phyloP scores from a whole-genome alignment of 768 basidiomycete species.

The Crassisporium funariophilum region DNA sequence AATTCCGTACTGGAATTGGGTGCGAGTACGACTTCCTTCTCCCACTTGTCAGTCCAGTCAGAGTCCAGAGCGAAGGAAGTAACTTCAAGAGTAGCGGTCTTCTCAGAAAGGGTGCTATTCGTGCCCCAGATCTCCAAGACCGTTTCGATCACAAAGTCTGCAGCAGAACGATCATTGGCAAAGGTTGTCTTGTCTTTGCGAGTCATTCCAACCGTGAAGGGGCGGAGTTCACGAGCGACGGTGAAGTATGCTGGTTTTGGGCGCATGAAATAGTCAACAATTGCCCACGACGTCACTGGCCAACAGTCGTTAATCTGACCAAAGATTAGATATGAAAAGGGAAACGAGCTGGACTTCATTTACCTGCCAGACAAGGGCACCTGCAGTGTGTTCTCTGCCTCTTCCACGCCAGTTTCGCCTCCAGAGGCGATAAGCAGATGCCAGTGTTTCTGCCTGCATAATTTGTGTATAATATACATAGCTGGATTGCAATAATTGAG shows the following conservation, averaged over 20 bases:
- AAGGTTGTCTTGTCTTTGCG: constrained; percentile 71
- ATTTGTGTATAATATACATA: constrained; percentile 95
- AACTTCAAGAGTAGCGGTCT: constrained; percentile 64
- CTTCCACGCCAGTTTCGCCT: constrained; percentile 88
- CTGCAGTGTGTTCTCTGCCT: constrained; percentile 83
- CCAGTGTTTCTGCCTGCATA: constrained; percentile 93
- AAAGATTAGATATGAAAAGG: neutral
- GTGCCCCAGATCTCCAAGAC: constrained; percentile 86
- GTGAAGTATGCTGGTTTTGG: constrained; percentile 92
- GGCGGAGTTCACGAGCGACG: constrained; percentile 81
- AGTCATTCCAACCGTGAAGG: constrained; percentile 82
- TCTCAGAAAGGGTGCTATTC: constrained; percentile 67
- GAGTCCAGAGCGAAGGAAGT: constrained; percentile 65
- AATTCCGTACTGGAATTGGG: constrained; percentile 85
- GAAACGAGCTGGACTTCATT: constrained; percentile 16
- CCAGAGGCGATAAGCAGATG: constrained; percentile 89
- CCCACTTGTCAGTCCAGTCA: constrained; percentile 56
- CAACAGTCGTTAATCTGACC: constrained; percentile 85
- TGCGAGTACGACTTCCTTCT: constrained; percentile 54
- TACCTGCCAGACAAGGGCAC: constrained; percentile 96
- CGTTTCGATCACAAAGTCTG: constrained; percentile 65
- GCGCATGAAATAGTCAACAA: constrained; percentile 89
- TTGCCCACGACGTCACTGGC: constrained; percentile 94
- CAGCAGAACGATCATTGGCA: constrained; percentile 62
- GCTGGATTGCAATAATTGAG: constrained; percentile 35